These are phyloP conservation scores for Ogataea polymorpha DNA, from an alignment of 805 yeast species.

Conservation along the genomic window DNA sequence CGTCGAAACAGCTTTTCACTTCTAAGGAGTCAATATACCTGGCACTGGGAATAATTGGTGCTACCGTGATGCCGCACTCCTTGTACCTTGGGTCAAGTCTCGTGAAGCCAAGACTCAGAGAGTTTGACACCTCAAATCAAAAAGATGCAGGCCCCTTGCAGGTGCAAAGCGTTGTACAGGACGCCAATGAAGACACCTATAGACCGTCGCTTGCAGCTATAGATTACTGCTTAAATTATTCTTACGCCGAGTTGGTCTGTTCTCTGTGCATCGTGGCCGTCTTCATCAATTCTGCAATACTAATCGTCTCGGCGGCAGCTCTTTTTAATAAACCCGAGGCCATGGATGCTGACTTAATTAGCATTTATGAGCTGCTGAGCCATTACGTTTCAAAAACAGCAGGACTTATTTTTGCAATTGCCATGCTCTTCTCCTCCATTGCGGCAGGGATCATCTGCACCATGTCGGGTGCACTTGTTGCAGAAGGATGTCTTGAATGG, in stretches of 20 bases:
- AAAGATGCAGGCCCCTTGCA: constrained; percentile 15
- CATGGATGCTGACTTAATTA: constrained; percentile 74
- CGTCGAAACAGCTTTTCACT: constrained; percentile 49
- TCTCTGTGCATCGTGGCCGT: constrained; percentile 78
- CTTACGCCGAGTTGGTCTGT: constrained; percentile 65
- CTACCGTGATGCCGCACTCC: constrained; percentile 94
- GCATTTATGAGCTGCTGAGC: constrained; percentile 66
- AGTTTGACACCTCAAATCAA: constrained; percentile 53
- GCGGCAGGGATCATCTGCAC: constrained; percentile 93
- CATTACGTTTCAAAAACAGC: constrained; percentile 65
- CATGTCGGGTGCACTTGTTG: constrained; percentile 87
- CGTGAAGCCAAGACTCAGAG: constrained; percentile 80
- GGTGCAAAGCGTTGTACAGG: constrained; percentile 20
- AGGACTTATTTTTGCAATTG: constrained; percentile 82
- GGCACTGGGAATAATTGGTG: constrained; percentile 83
- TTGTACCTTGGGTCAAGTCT: constrained; percentile 81
- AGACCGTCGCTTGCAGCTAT: constrained; percentile 74
- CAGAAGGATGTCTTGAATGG: constrained; percentile 90
- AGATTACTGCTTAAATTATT: constrained; percentile 64
- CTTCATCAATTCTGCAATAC: constrained; percentile 80
- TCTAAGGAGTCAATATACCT: constrained; percentile 69
- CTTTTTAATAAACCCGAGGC: constrained; percentile 70
- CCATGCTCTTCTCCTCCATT: constrained; percentile 80
- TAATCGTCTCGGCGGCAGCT: constrained; percentile 79
- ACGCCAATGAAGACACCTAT: constrained; percentile 42